Evolutionary conservation across 495 filamentous ascomycete species (phyloP).

Genomic region (Tirmania nivea): DNA sequence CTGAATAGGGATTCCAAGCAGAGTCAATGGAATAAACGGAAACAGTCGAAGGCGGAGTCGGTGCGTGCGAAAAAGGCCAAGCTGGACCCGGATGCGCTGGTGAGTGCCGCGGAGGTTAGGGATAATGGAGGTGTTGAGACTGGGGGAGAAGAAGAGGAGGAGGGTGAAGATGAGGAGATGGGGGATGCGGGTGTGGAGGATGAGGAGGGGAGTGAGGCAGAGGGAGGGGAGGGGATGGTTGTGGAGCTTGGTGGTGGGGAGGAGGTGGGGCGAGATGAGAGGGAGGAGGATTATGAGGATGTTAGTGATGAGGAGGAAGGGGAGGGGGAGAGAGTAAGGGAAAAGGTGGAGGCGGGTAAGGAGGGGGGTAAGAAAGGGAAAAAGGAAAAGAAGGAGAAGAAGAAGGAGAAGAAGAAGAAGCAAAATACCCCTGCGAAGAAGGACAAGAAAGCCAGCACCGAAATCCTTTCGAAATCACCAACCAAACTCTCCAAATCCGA

Average conservation of each 20-base stretch:
- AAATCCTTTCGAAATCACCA: too few relatives aligned
- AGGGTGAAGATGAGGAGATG: slow-evolving; percentile 23
- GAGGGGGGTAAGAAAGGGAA: slow-evolving; percentile 16
- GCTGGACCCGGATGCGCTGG: slow-evolving; percentile 52
- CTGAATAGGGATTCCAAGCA: too few relatives aligned
- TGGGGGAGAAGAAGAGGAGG: slow-evolving; percentile 13
- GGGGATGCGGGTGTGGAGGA: slow-evolving; percentile 22
- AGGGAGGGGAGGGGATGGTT: slow-evolving; percentile 1
- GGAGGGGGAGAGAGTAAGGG: slow-evolving; percentile 16
- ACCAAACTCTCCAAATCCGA: too few relatives aligned
- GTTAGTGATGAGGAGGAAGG: slow-evolving; percentile 11
- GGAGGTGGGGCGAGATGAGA: neutral
- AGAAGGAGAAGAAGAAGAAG: slow-evolving; percentile 26
- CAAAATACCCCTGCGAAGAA: slow-evolving; percentile 16
- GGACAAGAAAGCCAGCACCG: neutral
- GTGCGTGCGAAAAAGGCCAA: slow-evolving; percentile 58
- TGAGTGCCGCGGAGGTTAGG: slow-evolving; percentile 24
- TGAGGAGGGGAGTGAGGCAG: slow-evolving; percentile 20
- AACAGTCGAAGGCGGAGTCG: slow-evolving; percentile 67
- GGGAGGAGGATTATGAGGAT: slow-evolving; percentile 7
- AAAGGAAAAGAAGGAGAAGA: slow-evolving; percentile 25
- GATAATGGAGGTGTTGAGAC: slow-evolving; percentile 27
- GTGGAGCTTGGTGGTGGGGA: neutral
- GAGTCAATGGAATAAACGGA: slow-evolving; percentile 73
- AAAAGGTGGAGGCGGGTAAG: slow-evolving; percentile 12